phyloP scores from a whole-genome alignment of 2,329 filamentous ascomycete species.

The Scedosporium dehoogii region DNA sequence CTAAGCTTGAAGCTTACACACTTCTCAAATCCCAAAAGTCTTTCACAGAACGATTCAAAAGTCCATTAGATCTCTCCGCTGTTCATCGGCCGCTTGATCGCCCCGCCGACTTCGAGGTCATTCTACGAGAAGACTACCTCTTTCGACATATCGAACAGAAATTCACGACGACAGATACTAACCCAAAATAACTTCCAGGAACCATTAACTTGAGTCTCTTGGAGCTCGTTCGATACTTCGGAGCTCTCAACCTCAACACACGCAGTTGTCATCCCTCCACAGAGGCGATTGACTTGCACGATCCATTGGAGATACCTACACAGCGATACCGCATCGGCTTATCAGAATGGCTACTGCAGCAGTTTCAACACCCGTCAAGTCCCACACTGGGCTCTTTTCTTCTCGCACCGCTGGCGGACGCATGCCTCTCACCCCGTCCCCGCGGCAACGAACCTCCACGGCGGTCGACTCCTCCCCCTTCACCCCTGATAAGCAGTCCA shows the following conservation, averaged over 20 bases:
- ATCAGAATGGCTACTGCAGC: constrained; percentile 67
- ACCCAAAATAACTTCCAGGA: constrained; percentile 35
- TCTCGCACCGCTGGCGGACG: constrained; percentile 88
- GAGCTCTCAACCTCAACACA: constrained; percentile 27
- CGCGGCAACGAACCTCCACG: constrained; percentile 53
- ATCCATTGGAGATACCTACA: neutral
- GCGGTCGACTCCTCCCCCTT: constrained; percentile 61
- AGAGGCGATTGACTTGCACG: no score
- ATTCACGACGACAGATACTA: constrained; percentile 31
- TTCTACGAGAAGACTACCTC: constrained; percentile 29
- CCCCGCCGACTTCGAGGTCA: constrained; percentile 30
- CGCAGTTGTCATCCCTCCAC: constrained; percentile 12
- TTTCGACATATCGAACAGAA: constrained; percentile 41
- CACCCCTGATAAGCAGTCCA: constrained; percentile 59
- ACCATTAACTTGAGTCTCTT: constrained; percentile 51
- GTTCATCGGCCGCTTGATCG: constrained; percentile 34
- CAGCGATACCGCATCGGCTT: constrained; percentile 15
- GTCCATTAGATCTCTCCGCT: constrained; percentile 40
- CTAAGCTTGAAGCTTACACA: constrained; percentile 14
- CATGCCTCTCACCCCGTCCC: constrained; percentile 89
- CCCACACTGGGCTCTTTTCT: constrained; percentile 86
- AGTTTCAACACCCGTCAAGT: constrained; percentile 89
- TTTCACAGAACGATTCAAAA: constrained; percentile 23
- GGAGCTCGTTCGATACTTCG: constrained; percentile 40
- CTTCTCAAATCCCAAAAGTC: constrained; percentile 15